Evolutionary conservation across 1,139 yeast species (phyloP).

Genomic region (Lodderomyces pseudojiufengensis): DNA sequence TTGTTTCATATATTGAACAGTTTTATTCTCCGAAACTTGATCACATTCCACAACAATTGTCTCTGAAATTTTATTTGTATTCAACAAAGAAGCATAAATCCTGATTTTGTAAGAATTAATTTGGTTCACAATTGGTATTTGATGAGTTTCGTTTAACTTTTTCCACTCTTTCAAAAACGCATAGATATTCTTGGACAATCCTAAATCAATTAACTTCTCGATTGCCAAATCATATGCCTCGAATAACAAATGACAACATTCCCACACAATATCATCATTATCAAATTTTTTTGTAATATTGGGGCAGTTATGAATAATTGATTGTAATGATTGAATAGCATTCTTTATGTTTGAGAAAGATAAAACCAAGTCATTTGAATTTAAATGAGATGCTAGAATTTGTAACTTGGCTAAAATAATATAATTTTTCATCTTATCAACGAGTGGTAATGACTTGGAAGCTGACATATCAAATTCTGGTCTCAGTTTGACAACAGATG

Average conservation of each 20-base stretch:
- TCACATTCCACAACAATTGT: not conserved
- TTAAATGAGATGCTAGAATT: constrained; percentile 22
- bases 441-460: constrained; percentile 16
- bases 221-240: constrained; percentile 35
- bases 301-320: constrained; percentile 34
- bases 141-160: constrained; percentile 26
- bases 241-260: constrained; percentile 25
- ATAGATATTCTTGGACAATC: constrained; percentile 51
- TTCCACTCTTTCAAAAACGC: constrained; percentile 48
- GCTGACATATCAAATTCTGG: constrained; percentile 25
- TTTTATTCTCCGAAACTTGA: constrained; percentile 6
- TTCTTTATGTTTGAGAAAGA: constrained; percentile 31
- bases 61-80: constrained; percentile 7
- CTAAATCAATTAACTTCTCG: constrained; percentile 38
- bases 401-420: constrained; percentile 36
- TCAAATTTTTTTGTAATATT: constrained; percentile 20
- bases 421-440: constrained; percentile 31
- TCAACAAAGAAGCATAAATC: constrained; percentile 15
- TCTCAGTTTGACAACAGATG: constrained; percentile 18
- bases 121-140: constrained; percentile 26
- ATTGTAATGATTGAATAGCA: constrained; percentile 40
- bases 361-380: constrained; percentile 17
- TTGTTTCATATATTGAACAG: constrained; percentile 4
- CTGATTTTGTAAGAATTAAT: constrained; percentile 20
- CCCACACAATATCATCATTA: constrained; percentile 31